phyloP scores from a whole-genome alignment of 2,329 filamentous ascomycete genomes.

The Colletotrichum somersetense region DNA sequence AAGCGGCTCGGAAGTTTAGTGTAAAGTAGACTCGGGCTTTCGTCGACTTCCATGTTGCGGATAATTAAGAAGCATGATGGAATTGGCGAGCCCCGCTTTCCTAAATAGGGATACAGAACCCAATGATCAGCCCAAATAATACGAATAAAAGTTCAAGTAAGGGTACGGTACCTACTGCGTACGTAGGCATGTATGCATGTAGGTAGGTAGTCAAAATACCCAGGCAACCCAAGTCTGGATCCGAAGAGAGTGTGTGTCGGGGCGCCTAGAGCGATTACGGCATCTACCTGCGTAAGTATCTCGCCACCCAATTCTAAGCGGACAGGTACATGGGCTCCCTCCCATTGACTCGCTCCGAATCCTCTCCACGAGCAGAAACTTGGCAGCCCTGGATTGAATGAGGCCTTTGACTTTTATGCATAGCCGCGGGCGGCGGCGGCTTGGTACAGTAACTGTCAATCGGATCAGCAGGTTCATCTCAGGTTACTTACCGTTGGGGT shows the following conservation, averaged over 20 bases:
- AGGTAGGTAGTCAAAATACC: background rate
- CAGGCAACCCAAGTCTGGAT: background rate
- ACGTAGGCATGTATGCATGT: no score
- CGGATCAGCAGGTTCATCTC: constrained; percentile 40
- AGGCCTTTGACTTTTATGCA: background rate
- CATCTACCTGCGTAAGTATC: background rate
- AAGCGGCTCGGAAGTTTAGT: background rate
- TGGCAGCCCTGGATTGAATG: background rate
- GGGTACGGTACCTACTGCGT: no score
- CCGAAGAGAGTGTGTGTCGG: background rate
- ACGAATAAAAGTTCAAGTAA: background rate
- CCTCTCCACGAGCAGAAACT: background rate
- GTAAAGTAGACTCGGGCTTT: background rate
- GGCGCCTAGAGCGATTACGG: background rate
- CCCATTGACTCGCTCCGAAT: background rate
- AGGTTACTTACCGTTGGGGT: constrained; percentile 12
- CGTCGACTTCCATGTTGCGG: background rate
- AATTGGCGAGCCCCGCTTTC: background rate
- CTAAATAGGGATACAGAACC: background rate
- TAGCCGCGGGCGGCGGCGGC: background rate
- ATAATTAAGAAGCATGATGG: background rate
- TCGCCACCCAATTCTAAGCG: constrained; percentile 8
- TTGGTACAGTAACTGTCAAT: constrained; percentile 10
- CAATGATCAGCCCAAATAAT: background rate
- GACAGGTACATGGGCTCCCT: constrained; percentile 2